These are phyloP conservation scores for Macadamia tetraphylla DNA, from an alignment of 164 flowering plant genomes.

Conservation along the genomic window DNA sequence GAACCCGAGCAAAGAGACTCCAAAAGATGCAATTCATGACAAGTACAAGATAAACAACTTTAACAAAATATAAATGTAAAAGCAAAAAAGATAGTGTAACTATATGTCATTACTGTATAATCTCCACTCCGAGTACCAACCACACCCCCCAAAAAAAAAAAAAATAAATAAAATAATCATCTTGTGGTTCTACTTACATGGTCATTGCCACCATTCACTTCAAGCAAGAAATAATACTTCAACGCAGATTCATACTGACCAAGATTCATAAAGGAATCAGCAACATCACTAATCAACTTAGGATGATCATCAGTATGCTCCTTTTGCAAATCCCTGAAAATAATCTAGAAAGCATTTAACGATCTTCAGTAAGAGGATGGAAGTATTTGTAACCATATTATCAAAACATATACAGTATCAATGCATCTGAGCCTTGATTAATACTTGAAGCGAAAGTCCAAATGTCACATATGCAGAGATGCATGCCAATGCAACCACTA, in stretches of 20 bases:
- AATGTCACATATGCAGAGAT: not conserved
- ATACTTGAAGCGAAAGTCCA: not conserved
- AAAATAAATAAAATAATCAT: not conserved
- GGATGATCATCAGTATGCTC: slow-evolving; percentile 23
- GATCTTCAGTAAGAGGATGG: slow-evolving; percentile 5
- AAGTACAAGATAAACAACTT: no score
- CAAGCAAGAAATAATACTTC: slow-evolving; percentile 53
- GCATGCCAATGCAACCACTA: not conserved
- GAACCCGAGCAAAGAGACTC: no score
- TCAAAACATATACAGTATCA: no score
- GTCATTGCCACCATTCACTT: slow-evolving; percentile 21
- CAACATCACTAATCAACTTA: slow-evolving; percentile 43
- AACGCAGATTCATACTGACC: slow-evolving; percentile 46
- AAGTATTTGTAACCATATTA: not conserved
- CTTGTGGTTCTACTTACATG: slow-evolving; percentile 27
- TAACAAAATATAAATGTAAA: no score
- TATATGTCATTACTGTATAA: no score
- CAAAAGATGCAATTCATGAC: no score
- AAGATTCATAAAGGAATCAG: slow-evolving; percentile 39
- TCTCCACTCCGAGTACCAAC: no score
- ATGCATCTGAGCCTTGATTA: not conserved
- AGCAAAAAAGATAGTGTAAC: no score
- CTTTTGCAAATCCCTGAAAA: slow-evolving; percentile 33
- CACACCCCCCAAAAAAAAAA: no score
- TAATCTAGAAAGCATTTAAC: slow-evolving; percentile 25